Percentiles rank a stretch among this genome's conserved stretches.
Conservation (phyloP, 2,329 filamentous ascomycete species). For the Monilinia laxa region DNA sequence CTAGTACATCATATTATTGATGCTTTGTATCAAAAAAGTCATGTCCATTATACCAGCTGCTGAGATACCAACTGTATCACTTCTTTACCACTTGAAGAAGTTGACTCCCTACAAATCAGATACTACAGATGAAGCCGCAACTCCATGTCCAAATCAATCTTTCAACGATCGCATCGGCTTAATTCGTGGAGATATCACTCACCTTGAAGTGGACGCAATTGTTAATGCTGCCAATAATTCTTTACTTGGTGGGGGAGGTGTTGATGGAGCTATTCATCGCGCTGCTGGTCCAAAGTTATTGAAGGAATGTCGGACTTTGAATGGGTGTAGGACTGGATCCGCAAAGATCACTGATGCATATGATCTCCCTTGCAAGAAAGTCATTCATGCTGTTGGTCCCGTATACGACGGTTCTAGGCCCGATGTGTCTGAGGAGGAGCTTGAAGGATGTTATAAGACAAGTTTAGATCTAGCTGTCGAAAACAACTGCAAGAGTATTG, state of each 20-base stretch:
- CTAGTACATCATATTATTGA: slow-evolving; percentile 17
- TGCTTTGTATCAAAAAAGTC: slow-evolving; percentile 31
- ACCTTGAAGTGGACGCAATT: slow-evolving; percentile 73
- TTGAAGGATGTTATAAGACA: slow-evolving; percentile 65
- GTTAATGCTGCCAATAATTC: slow-evolving; percentile 87
- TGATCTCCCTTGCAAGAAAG: slow-evolving; percentile 68
- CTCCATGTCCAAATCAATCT: slow-evolving; percentile 46
- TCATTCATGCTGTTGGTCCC: slow-evolving; percentile 92
- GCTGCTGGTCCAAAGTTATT: slow-evolving; percentile 71
- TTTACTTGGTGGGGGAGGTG: slow-evolving; percentile 84
- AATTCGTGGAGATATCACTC: slow-evolving; percentile 78
- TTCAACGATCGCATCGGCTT: slow-evolving; percentile 72
- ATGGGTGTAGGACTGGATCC: slow-evolving; percentile 73
- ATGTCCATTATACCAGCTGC: slow-evolving; percentile 35
- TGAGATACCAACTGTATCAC: slow-evolving; percentile 39
- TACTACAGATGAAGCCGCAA: slow-evolving; percentile 24
- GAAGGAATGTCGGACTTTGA: slow-evolving; percentile 67
- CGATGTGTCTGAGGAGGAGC: slow-evolving; percentile 48
- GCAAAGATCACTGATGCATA: slow-evolving; percentile 84
- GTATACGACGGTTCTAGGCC: slow-evolving; percentile 57
- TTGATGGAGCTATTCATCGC: slow-evolving; percentile 82
- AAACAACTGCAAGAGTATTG: slow-evolving; percentile 67
- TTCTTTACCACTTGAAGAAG: slow-evolving; percentile 39
- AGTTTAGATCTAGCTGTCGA: slow-evolving; percentile 71
- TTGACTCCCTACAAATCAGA: slow-evolving; percentile 33